These are phyloP conservation scores for Macrocystidia cucumis DNA, from an alignment of 1,284 basidiomycete genomes.

Conservation along the genomic window DNA sequence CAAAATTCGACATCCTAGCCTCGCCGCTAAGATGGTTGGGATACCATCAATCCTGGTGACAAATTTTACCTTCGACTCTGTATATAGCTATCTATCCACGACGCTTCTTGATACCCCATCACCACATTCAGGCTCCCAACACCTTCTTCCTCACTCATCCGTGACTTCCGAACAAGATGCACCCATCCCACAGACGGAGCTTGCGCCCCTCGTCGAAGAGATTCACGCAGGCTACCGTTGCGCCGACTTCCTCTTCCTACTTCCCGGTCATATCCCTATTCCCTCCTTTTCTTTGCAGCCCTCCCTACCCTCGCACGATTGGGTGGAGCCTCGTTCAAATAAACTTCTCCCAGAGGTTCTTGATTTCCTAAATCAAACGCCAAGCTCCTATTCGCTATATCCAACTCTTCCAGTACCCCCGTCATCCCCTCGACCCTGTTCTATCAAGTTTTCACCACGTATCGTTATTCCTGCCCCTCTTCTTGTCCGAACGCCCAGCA, in stretches of 20 bases:
- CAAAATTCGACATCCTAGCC: constrained; percentile 27
- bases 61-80: constrained; percentile 79
- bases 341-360: constrained; percentile 39
- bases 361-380: constrained; percentile 21
- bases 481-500: constrained; percentile 42
- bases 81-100: constrained; percentile 68
- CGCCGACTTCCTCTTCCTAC: constrained; percentile 60
- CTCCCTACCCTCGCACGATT: constrained; percentile 49
- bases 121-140: constrained; percentile 13
- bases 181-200: constrained; percentile 39
- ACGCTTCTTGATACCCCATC: constrained; percentile 28
- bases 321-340: constrained; percentile 45
- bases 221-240: constrained; percentile 61
- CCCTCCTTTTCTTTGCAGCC: constrained; percentile 54
- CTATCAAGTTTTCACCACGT: constrained; percentile 24
- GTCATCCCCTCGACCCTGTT: constrained; percentile 9
- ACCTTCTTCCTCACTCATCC: constrained; percentile 10
- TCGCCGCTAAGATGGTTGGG: constrained; percentile 55
- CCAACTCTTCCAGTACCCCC: constrained; percentile 9
- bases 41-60: constrained; percentile 67
- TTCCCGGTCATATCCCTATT: constrained; percentile 70
- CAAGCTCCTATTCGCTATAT: constrained; percentile 9
- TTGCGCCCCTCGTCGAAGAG: constrained; percentile 55
- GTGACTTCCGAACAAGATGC: constrained; percentile 30
- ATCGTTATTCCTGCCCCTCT: constrained; percentile 50